Evolutionary conservation across 2,329 filamentous ascomycete species (phyloP), one percentile per base, ranked within the genome.

Genomic region (Trichophyton rubrum): DNA sequence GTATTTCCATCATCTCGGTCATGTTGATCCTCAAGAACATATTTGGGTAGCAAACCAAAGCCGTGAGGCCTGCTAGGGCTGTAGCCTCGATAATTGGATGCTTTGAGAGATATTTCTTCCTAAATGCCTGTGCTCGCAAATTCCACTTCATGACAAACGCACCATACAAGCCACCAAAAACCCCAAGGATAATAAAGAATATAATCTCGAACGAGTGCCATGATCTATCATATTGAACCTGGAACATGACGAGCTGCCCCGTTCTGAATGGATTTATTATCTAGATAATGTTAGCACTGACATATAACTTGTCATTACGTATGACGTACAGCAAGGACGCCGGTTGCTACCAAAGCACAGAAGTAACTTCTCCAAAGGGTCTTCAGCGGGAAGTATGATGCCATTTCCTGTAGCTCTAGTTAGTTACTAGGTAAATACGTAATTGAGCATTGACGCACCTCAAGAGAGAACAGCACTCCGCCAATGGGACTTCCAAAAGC

Each of bases 91-190:
- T 80, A 35, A 97, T 83, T 5, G 91, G 87, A 72, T 95, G 93
- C 64, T 88, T 82, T 1, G 84, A 79, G 3, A 99, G 81, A 70
- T 96, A 96, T 69, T 90, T 92, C 77, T 96, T 97, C 60, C 93
- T 85, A 73, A 99, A 97, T 0, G 90, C 85, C 72, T 96, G 90
- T 38, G 86, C 88, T 60, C 89, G 85, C 53, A 99, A 76, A 71
- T 99, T 96, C 90, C 92, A 96, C 71, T 96, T 96, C 72, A 97
- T 99, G 61, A 97, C 90, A 67, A 97, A 90, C 13, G 92, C 92
- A 60, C 93, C 93, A 67, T 99, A 99, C 2, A 97, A 79, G 4
- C 93, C 93, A 45, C 93, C 93, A 67, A 99, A 97, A 30, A 93
- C 81, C 55, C 93, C 93, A 64, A 99, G 84, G 59, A 96, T 78